These are phyloP conservation scores for Vitis labrusca DNA, from an alignment of 164 flowering plant species.

Conservation along the genomic window DNA sequence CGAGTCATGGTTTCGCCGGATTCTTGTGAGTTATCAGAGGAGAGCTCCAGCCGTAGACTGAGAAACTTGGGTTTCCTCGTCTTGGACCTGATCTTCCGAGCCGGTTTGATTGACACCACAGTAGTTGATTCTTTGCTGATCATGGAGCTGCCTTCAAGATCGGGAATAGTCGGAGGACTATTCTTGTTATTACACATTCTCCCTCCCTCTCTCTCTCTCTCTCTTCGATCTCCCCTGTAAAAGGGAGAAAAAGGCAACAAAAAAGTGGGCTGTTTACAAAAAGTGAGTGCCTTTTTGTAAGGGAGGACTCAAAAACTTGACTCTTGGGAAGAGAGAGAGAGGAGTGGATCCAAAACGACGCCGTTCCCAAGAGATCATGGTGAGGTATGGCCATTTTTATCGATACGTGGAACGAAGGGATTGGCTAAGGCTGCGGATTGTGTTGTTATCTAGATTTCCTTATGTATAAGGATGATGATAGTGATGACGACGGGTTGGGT, in stretches of 20 bases:
- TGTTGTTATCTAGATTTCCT: slow-evolving; percentile 41
- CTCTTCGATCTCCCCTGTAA: neutral
- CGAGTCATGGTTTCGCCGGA: slow-evolving; percentile 8
- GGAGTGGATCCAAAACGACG: neutral
- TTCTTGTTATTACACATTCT: slow-evolving; percentile 13
- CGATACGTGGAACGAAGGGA: slow-evolving; percentile 34
- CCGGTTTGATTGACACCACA: slow-evolving; percentile 6
- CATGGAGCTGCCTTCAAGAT: neutral
- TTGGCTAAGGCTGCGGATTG: slow-evolving; percentile 29
- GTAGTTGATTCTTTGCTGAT: neutral
- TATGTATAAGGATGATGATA: slow-evolving; percentile 1
- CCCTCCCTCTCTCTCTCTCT: neutral
- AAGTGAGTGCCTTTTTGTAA: no score
- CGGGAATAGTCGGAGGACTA: neutral
- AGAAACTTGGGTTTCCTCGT: slow-evolving; percentile 55
- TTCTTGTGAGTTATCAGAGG: slow-evolving; percentile 15
- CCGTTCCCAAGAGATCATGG: slow-evolving; percentile 10
- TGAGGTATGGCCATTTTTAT: slow-evolving; percentile 8
- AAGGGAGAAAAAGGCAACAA: neutral
- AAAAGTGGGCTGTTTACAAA: neutral
- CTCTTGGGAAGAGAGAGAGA: neutral
- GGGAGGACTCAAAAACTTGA: no score
- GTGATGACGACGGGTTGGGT: neutral
- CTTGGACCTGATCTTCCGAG: slow-evolving; percentile 39
- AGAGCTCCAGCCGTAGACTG: slow-evolving; percentile 36